phyloP scores from a whole-genome alignment of 2,329 filamentous ascomycete genomes.

The Domatiomyces catenatus region DNA sequence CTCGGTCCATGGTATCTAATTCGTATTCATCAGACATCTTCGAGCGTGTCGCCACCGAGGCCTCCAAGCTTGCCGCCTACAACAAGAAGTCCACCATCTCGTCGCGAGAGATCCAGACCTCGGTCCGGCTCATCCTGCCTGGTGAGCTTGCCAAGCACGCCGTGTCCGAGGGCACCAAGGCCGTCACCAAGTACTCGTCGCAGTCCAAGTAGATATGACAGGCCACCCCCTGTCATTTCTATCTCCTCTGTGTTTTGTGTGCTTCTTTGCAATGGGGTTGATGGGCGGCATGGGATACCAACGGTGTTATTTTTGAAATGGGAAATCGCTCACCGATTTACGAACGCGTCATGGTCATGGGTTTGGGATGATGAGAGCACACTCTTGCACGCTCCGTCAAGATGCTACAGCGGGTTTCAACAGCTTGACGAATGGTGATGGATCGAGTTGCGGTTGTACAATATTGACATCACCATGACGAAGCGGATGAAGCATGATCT shows the following conservation, averaged over 20 bases:
- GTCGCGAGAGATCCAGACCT: constrained; percentile 98
- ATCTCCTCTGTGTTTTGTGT: constrained; percentile 40
- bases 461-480: not conserved
- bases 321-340: constrained; percentile 23
- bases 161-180: constrained; percentile 98
- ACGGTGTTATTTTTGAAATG: constrained; percentile 27
- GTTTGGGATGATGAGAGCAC: not conserved
- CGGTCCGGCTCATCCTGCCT: constrained; percentile 91
- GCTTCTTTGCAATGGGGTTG: constrained; percentile 26
- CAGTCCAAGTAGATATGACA: constrained; percentile 76
- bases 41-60: constrained; percentile 96
- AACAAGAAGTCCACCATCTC: constrained; percentile 99
- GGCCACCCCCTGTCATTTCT: constrained; percentile 18
- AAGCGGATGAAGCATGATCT: not conserved
- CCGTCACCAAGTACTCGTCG: constrained; percentile 99
- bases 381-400: not conserved
- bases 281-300: constrained; percentile 18
- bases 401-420: constrained; percentile 7
- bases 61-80: constrained; percentile 97
- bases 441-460: not conserved
- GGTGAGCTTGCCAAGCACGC: constrained; percentile 99
- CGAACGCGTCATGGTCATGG: constrained; percentile 15
- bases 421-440: constrained; percentile 27
- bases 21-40: constrained; percentile 65
- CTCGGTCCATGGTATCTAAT: not conserved